A percentile compares a stretch with the other conserved stretches of the same genome.
Conservation (phyloP, 441 rosid genomes). For the Corymbia citriodora region DNA sequence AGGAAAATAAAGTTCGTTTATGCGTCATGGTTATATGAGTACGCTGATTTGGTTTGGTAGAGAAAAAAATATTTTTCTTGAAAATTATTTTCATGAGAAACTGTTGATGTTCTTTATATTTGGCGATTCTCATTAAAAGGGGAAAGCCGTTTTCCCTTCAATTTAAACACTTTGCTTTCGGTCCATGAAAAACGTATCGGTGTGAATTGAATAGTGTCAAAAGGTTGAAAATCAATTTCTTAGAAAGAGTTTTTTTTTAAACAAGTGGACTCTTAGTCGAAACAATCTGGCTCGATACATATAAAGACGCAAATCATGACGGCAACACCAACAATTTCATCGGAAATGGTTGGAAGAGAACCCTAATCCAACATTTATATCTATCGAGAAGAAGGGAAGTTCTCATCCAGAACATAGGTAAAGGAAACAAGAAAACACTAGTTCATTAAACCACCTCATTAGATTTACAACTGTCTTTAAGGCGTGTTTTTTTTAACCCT, state of each 20-base stretch:
- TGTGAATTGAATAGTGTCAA: accelerated
- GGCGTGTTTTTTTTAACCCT: background rate
- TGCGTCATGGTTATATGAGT: background rate
- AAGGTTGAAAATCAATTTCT: no score
- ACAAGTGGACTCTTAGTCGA: background rate
- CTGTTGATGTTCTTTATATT: no score
- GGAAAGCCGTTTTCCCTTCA: no score
- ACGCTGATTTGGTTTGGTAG: no score
- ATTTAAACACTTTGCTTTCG: background rate
- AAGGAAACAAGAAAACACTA: background rate
- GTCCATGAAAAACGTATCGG: background rate
- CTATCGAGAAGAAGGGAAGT: background rate
- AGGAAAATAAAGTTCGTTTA: background rate
- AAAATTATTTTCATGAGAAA: no score
- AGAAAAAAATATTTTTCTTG: no score
- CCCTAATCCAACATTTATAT: no score
- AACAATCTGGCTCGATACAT: background rate
- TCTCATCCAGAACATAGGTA: no score
- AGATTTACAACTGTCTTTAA: background rate
- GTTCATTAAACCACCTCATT: background rate
- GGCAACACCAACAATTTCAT: background rate
- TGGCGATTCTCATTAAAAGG: background rate
- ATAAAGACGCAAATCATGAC: background rate
- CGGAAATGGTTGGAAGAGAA: background rate
- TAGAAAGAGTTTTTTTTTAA: no score